phyloP scores from a whole-genome alignment of 2,329 filamentous ascomycete genomes.

The Paraphaeosphaeria minitans region DNA sequence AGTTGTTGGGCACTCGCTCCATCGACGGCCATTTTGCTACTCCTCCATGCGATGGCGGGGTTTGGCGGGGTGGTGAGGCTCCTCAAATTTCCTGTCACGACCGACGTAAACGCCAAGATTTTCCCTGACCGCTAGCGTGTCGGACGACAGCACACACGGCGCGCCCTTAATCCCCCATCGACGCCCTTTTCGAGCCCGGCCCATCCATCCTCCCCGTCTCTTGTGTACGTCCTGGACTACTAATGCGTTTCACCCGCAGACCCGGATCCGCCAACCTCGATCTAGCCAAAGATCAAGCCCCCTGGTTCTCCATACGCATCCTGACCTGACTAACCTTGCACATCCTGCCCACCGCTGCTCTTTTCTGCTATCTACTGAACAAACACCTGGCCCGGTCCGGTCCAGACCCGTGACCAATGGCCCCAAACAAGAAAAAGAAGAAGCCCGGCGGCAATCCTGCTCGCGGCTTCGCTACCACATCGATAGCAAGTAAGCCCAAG shows the following conservation, averaged over 20 bases:
- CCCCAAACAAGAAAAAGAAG: conserved; percentile 81
- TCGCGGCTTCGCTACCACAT: conserved; percentile 91
- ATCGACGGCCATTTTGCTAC: conserved; percentile 43
- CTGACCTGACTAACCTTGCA: conserved; percentile 21
- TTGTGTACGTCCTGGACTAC: conserved; percentile 28
- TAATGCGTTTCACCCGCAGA: conserved; percentile 38
- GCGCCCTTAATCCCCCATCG: conserved; percentile 16
- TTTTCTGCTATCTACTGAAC: conserved; percentile 8
- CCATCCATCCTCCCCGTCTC: conserved; percentile 9
- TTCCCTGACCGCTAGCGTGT: conserved; percentile 25
- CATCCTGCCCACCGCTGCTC: conserved; percentile 20
- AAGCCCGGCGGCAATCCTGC: conserved; percentile 87
- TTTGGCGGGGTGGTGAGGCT: conserved; percentile 30
- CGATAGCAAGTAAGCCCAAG: conserved; percentile 82
- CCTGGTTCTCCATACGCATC: conserved; percentile 43
- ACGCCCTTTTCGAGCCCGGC: conserved; percentile 9
- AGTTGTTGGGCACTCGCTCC: conserved; percentile 40
- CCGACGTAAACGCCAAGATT: not conserved
- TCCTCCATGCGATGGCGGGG: conserved; percentile 40
- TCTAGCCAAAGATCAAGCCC: conserved; percentile 43
- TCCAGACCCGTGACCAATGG: conserved; percentile 58
- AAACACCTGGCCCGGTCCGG: conserved; percentile 8
- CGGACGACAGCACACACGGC: conserved; percentile 16
- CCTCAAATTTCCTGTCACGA: conserved; percentile 25
- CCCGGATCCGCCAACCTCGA: conserved; percentile 37